Evolutionary conservation across 495 filamentous ascomycete species (phyloP).

Genomic region (Lasiosphaeris hirsuta): DNA sequence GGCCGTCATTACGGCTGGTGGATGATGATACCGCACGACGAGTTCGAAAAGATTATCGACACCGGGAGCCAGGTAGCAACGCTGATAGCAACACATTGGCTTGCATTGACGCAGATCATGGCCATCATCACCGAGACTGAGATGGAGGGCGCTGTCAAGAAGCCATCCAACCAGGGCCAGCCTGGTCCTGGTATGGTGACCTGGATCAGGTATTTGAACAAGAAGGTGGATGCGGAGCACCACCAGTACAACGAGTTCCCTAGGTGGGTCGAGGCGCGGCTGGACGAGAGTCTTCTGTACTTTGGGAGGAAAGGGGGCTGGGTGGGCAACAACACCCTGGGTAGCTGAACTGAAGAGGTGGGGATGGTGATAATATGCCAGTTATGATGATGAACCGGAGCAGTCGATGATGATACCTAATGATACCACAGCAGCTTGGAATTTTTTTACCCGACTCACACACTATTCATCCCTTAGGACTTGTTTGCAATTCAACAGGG

Average conservation of each 20-base stretch:
- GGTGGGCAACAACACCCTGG: too few relatives aligned
- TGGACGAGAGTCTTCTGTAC: conserved; percentile 29
- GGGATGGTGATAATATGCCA: background rate
- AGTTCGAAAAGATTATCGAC: conserved; percentile 53
- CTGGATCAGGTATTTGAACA: conserved; percentile 45
- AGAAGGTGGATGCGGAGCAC: conserved; percentile 37
- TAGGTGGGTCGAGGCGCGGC: conserved; percentile 44
- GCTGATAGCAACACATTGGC: conserved; percentile 57
- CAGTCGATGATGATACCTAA: background rate
- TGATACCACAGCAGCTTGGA: too few relatives aligned
- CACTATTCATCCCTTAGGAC: too few relatives aligned
- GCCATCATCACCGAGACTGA: conserved; percentile 41
- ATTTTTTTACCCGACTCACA: too few relatives aligned
- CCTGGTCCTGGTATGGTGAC: conserved; percentile 19
- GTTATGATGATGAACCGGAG: background rate
- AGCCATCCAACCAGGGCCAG: conserved; percentile 4
- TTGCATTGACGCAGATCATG: conserved; percentile 57
- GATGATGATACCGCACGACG: conserved; percentile 48
- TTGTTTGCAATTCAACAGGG: background rate
- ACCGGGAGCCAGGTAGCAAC: conserved; percentile 45
- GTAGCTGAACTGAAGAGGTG: background rate
- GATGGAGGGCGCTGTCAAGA: conserved; percentile 12
- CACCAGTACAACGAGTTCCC: conserved; percentile 43
- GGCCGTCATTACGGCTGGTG: conserved; percentile 44
- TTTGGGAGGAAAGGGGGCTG: conserved; percentile 31